Conservation (phyloP, 306 rosid species). For the Lathyrus aphaca region DNA sequence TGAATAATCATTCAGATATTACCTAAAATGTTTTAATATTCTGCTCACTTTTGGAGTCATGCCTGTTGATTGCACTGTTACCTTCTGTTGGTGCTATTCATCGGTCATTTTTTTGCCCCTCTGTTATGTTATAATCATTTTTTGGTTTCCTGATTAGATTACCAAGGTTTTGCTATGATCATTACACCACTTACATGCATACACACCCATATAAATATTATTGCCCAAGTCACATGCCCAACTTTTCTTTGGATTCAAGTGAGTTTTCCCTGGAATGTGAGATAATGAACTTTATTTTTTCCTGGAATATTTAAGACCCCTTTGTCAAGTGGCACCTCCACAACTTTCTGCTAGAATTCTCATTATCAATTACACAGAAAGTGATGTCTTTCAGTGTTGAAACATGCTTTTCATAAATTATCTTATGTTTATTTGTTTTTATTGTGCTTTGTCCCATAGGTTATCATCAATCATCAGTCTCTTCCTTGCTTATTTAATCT, state of each 20-base stretch:
- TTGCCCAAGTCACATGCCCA: neutral
- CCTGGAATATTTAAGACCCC: neutral
- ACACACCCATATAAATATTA: slow-evolving; percentile 17
- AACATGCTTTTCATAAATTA: slow-evolving; percentile 6
- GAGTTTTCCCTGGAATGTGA: neutral
- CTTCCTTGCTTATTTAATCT: slow-evolving; percentile 75
- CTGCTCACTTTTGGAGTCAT: neutral
- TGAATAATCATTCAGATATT: slow-evolving; percentile 3
- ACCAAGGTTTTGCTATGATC: neutral
- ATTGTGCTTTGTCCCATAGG: slow-evolving; percentile 46
- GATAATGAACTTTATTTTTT: neutral
- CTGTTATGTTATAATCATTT: neutral
- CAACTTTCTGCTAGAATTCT: slow-evolving; percentile 7
- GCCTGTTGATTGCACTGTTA: neutral
- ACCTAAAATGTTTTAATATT: neutral
- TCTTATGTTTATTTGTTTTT: slow-evolving; percentile 29
- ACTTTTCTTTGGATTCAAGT: slow-evolving; percentile 7
- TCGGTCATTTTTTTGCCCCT: neutral
- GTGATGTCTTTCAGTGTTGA: neutral
- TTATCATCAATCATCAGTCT: slow-evolving; percentile 79
- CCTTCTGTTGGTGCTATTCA: slow-evolving; percentile 13
- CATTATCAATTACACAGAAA: slow-evolving; percentile 10
- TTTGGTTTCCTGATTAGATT: neutral
- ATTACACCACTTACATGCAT: neutral
- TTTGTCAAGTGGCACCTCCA: neutral